These are phyloP conservation scores for Apium graveolens DNA, from an alignment of 129 eudicot genomes.

Conservation along the genomic window DNA sequence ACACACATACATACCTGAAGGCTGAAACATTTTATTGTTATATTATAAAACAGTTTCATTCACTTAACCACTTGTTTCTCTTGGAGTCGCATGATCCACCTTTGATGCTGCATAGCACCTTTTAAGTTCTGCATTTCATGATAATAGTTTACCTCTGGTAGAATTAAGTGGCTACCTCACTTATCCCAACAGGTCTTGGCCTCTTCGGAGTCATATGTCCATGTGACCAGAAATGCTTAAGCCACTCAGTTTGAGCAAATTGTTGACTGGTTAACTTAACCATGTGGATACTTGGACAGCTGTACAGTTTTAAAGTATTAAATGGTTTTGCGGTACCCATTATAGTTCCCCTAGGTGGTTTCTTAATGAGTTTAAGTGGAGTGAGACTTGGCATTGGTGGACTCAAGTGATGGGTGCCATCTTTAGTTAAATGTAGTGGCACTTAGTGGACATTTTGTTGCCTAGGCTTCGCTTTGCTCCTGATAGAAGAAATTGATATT, in stretches of 20 bases:
- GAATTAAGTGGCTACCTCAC: not conserved
- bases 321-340: not conserved
- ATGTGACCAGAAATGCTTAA: not conserved
- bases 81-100: not conserved
- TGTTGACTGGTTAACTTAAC: not conserved
- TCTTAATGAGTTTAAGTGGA: not conserved
- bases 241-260: not conserved
- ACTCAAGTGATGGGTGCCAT: not conserved
- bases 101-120: not conserved
- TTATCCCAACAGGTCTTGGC: not conserved
- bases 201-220: not conserved
- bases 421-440: not conserved
- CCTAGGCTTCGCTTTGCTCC: not conserved
- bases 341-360: not conserved
- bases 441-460: not conserved
- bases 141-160: not conserved
- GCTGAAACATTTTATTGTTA: not conserved
- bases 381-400: not conserved
- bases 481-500: not conserved
- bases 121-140: not conserved
- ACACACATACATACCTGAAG: no score
- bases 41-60: not conserved
- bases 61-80: not conserved
- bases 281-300: not conserved
- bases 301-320: not conserved